Evolutionary conservation across 352 stramenopile genomes (phyloP), one percentile per base, ranked within the genome.

Genomic region (Pythium brassicae): DNA sequence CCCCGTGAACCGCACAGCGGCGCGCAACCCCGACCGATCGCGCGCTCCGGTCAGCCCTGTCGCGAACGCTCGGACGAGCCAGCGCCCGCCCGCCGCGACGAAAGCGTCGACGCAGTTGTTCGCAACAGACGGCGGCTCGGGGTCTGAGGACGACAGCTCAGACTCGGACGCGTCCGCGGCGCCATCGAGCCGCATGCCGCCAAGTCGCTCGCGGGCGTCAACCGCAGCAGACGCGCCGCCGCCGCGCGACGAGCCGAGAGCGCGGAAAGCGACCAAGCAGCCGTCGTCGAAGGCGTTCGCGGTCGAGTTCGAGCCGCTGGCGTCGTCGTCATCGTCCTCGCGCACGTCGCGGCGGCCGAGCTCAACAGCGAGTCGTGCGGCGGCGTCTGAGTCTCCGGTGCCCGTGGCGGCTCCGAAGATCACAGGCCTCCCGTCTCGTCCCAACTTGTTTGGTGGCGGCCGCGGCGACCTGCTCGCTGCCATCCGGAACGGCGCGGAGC

Each of bases 381-480:
- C 42, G 19, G 34, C 42, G 40, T 50, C 34, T 25, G 50, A 57
- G 50, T 26, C 53, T 1, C 27, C 27, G 2, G 27, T 25, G 14
- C 29, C 60, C 45, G 43, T 19, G 4, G n/a, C 32, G 20, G 32
- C 51, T 27, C 20, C 51, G 10, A 72, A 63, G 23, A 46, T 63
- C 19, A 63, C 74, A 6, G 71, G 72, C 2, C 50, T 88, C n/a
- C 80, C 78, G 45, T 50, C 76, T 35, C 78, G 78, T 17, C 81
- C 83, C 12, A 92, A 92, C 55, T 61, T 72, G 14, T 90, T 93
- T 58, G 79, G 73, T 35, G 74, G 68, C 37, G 79, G 74, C 37
- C 75, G 81, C 58, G 84, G 80, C 2, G 76, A 94, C 65, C 65
- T 94, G 25, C 62, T 94, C 19, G 84, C 82, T 37, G 84, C 82